Percentiles rank a stretch among this genome's conserved stretches.
Conservation (phyloP, 2,329 filamentous ascomycete genomes). For the Karstenula rhodostoma region DNA sequence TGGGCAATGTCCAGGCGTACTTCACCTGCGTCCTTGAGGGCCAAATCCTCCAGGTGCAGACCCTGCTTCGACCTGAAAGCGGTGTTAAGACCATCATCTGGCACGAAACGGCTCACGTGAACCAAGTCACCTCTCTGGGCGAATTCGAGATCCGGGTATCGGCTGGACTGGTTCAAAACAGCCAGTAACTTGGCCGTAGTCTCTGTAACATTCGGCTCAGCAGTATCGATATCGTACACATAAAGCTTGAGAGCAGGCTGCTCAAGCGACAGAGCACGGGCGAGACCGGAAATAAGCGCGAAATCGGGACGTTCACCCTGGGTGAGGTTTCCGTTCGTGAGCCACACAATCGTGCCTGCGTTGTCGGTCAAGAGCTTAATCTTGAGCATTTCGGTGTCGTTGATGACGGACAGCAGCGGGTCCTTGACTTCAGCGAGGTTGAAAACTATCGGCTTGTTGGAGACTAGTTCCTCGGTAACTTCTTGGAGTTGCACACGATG, state of each 20-base stretch:
- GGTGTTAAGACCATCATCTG: conserved; percentile 30
- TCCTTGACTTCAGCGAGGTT: conserved; percentile 19
- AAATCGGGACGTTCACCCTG: conserved; percentile 21
- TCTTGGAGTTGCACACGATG: conserved; percentile 1
- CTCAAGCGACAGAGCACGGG: conserved; percentile 27
- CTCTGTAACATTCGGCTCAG: neutral
- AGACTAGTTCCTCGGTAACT: neutral
- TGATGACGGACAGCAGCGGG: conserved; percentile 15
- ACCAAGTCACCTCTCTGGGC: conserved; percentile 38
- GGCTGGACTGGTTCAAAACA: conserved; percentile 11
- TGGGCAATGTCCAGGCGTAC: conserved; percentile 33
- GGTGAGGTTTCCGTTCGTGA: conserved; percentile 24
- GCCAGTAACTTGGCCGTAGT: conserved; percentile 14
- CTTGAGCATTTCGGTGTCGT: conserved; percentile 15
- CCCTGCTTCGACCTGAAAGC: conserved; percentile 24
- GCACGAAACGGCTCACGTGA: conserved; percentile 39
- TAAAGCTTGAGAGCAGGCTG: conserved; percentile 31
- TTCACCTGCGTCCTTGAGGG: conserved; percentile 14
- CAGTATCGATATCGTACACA: conserved; percentile 25
- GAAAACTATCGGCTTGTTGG: conserved; percentile 11
- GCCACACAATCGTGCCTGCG: conserved; percentile 24
- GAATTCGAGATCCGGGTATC: conserved; percentile 37
- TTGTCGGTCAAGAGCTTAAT: conserved; percentile 21
- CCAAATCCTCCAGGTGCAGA: conserved; percentile 11
- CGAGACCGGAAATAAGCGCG: conserved; percentile 25